phyloP scores from a whole-genome alignment of 345 rosid species.

The Cardamine chenopodiifolia region DNA sequence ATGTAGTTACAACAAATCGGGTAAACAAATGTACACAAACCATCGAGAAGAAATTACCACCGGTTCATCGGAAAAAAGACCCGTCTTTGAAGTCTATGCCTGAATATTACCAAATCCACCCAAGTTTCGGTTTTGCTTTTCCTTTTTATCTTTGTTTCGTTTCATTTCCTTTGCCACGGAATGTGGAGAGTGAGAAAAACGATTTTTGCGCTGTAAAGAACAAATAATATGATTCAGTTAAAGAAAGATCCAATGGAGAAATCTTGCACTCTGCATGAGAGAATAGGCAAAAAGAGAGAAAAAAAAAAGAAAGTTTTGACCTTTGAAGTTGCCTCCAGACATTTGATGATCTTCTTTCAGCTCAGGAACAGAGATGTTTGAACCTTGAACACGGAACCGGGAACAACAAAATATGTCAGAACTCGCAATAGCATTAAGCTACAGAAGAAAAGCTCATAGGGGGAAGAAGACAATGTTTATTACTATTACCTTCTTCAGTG shows the following conservation, averaged over 20 bases:
- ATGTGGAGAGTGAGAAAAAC: constrained; percentile 80
- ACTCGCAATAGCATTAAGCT: constrained; percentile 13
- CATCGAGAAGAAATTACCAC: constrained; percentile 6
- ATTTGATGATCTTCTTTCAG: constrained; percentile 72
- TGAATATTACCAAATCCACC: neutral
- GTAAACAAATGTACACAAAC: constrained; percentile 19
- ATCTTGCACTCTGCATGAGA: neutral
- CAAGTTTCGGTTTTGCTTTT: neutral
- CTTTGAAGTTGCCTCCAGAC: constrained; percentile 88
- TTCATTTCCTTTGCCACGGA: constrained; percentile 83
- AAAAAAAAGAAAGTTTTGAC: constrained; percentile 38
- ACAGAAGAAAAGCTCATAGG: neutral
- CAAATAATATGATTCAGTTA: neutral
- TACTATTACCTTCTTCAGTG: constrained; percentile 68
- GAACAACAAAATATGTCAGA: constrained; percentile 23
- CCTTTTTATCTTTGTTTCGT: constrained; percentile 63
- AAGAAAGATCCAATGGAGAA: neutral
- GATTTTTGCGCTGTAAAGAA: constrained; percentile 68
- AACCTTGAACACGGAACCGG: constrained; percentile 51
- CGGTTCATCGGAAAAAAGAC: constrained; percentile 4
- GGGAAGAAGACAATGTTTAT: neutral
- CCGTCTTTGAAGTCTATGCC: neutral
- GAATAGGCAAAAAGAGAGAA: neutral
- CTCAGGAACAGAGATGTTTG: constrained; percentile 68
- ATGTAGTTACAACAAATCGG: constrained; percentile 2